Evolutionary conservation across 1,284 basidiomycete genomes (phyloP).

Genomic region (Papiliotrema terrestris): DNA sequence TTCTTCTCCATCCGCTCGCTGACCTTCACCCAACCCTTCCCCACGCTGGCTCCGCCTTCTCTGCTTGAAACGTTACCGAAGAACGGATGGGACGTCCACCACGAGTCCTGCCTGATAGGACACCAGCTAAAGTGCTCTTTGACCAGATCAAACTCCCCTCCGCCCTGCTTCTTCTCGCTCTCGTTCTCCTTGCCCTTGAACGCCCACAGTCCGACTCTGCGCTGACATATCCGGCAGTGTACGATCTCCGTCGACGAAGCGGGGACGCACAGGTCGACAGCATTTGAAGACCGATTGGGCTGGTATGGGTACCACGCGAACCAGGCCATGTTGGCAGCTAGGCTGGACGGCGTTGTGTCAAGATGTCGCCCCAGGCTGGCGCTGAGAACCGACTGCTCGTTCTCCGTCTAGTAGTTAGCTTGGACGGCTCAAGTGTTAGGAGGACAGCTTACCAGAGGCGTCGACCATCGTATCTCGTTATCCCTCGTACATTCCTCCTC

Average conservation of each 20-base stretch:
- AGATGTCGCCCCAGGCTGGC: neutral
- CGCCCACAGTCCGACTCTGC: slow-evolving; percentile 37
- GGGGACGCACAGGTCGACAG: slow-evolving; percentile 4
- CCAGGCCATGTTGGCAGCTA: slow-evolving; percentile 22
- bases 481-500: slow-evolving; percentile 10
- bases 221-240: slow-evolving; percentile 31
- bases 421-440: neutral
- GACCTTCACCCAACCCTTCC: slow-evolving; percentile 14
- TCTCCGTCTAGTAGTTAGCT: neutral
- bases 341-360: neutral
- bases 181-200: slow-evolving; percentile 9
- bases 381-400: neutral
- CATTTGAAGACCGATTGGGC: slow-evolving; percentile 10
- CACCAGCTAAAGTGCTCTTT: slow-evolving; percentile 38
- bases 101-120: slow-evolving; percentile 22
- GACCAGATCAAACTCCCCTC: slow-evolving; percentile 22
- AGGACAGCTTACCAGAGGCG: slow-evolving; percentile 12
- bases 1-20: slow-evolving; percentile 28
- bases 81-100: slow-evolving; percentile 17
- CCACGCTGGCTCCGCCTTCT: neutral
- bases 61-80: slow-evolving; percentile 2
- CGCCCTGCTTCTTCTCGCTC: neutral
- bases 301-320: slow-evolving; percentile 44
- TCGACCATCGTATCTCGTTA: slow-evolving; percentile 6
- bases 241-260: slow-evolving; percentile 26